These are phyloP conservation scores for Rhodotorula diobovata DNA, from an alignment of 768 basidiomycete species.

Conservation along the genomic window DNA sequence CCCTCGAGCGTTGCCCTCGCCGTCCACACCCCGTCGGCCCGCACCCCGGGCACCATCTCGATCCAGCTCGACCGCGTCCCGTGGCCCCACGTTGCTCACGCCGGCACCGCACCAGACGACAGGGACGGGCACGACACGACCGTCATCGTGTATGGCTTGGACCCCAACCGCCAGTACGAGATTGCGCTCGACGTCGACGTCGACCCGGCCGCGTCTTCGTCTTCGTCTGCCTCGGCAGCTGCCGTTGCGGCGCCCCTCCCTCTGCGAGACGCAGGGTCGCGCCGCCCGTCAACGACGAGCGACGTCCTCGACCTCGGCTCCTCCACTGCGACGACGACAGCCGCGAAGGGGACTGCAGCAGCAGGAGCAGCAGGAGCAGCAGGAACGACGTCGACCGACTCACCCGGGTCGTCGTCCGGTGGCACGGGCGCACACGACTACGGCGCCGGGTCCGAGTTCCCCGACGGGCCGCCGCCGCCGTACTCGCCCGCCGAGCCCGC, in stretches of 20 bases:
- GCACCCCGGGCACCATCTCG: slow-evolving; percentile 26
- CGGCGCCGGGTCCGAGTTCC: background rate
- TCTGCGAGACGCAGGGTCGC: no score
- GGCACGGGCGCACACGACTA: background rate
- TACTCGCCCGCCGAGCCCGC: background rate
- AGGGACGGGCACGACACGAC: slow-evolving; percentile 21
- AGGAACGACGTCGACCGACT: background rate
- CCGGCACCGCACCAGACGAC: background rate
- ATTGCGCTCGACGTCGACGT: slow-evolving; percentile 30
- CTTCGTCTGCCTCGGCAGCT: no score
- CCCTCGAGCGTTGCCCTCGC: slow-evolving; percentile 34
- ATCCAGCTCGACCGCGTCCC: slow-evolving; percentile 26
- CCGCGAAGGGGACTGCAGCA: no score
- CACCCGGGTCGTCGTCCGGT: background rate
- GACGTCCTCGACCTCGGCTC: no score
- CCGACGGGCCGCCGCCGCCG: background rate
- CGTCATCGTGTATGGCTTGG: slow-evolving; percentile 37
- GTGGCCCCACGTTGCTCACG: background rate
- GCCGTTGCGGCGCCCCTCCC: no score
- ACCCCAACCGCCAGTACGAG: slow-evolving; percentile 34
- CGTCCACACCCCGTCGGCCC: slow-evolving; percentile 21
- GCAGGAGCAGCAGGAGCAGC: no score
- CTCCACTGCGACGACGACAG: no score
- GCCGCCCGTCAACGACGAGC: no score
- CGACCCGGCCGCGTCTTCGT: background rate